Evolutionary conservation across 78 protist species (phyloP).

Genomic region (Dictyostelium brefeldianum): DNA sequence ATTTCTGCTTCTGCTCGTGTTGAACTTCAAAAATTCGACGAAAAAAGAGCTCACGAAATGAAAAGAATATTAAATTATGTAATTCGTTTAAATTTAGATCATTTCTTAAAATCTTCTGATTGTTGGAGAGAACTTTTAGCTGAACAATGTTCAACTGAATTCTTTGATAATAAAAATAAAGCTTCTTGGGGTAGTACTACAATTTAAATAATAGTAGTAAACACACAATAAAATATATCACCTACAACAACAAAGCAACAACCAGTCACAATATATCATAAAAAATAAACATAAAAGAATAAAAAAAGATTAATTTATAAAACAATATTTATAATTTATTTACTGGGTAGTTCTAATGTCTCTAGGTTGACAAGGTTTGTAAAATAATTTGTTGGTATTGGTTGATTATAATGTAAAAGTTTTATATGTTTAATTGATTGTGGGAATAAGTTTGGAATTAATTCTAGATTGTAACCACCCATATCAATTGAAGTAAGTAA

Average conservation of each 20-base stretch:
- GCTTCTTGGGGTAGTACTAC: constrained; percentile 67
- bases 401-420: too few species aligned
- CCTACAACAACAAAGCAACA: too few species aligned
- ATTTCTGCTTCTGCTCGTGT: constrained; percentile 51
- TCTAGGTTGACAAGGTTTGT: too few species aligned
- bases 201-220: not conserved
- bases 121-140: constrained; percentile 70
- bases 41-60: constrained; percentile 66
- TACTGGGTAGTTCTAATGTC: too few species aligned
- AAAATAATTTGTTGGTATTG: not conserved
- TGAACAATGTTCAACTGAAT: constrained; percentile 65
- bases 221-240: too few species aligned
- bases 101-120: constrained; percentile 65
- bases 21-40: constrained; percentile 53
- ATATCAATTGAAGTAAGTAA: too few species aligned
- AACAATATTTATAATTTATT: not conserved
- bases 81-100: constrained; percentile 70
- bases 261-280: too few species aligned
- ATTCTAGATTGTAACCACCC: not conserved
- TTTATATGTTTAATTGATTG: too few species aligned
- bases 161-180: constrained; percentile 31
- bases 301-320: too few species aligned
- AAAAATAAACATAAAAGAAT: too few species aligned
- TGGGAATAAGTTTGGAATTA: not conserved
- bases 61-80: constrained; percentile 72